Percentiles rank a stretch among this genome's conserved stretches.
These are phyloP conservation scores for Pichia sp. DNA, from an alignment of 1,139 yeast species.

Conservation along the genomic window DNA sequence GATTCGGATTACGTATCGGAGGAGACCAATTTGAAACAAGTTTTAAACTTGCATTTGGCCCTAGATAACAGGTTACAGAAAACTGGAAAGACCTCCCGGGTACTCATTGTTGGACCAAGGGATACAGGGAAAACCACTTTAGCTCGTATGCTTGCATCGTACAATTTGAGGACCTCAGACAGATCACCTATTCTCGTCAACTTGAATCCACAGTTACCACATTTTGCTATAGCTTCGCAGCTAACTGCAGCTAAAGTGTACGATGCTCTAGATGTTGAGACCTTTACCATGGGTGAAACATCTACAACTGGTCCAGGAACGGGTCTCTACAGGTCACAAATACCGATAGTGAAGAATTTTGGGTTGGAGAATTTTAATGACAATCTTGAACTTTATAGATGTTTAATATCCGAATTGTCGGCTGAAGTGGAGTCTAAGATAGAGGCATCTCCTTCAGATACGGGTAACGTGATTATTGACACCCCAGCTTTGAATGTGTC, in stretches of 20 bases:
- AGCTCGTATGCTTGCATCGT: constrained; percentile 61
- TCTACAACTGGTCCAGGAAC: constrained; percentile 79
- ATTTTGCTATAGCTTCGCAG: constrained; percentile 78
- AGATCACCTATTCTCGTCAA: constrained; percentile 65
- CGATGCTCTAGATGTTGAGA: constrained; percentile 51
- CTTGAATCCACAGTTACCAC: constrained; percentile 74
- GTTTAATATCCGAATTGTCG: constrained; percentile 12
- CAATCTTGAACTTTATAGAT: constrained; percentile 41
- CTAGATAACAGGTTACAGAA: constrained; percentile 43
- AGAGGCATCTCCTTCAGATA: constrained; percentile 5
- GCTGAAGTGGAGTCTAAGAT: constrained; percentile 9
- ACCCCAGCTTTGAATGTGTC: constrained; percentile 64
- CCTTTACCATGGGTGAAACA: constrained; percentile 68
- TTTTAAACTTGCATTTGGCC: constrained; percentile 57
- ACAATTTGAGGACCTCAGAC: constrained; percentile 61
- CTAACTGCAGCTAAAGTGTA: constrained; percentile 45
- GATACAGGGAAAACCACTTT: constrained; percentile 76
- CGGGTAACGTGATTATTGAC: constrained; percentile 69
- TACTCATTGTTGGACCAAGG: constrained; percentile 65
- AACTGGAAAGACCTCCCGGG: constrained; percentile 14
- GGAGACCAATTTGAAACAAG: constrained; percentile 47
- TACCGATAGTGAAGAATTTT: constrained; percentile 74
- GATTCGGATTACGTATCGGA: constrained; percentile 57
- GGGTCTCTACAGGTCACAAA: constrained; percentile 64
- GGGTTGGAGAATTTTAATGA: constrained; percentile 60